Base-by-base conservation (phyloP, 306 rosid species). In the Cucurbita argyrosperma region DNA sequence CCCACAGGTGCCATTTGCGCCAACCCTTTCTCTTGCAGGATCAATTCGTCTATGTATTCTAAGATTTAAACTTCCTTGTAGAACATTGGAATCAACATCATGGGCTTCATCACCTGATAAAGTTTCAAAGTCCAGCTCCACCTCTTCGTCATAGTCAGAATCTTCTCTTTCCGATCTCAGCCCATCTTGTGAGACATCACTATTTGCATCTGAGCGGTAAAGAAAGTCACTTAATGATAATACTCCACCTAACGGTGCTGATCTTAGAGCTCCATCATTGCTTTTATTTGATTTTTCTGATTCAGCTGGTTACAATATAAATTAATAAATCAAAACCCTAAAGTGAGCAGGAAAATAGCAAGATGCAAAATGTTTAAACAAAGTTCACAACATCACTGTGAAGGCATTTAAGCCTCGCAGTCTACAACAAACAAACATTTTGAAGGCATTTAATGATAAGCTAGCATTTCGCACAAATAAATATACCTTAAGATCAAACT, bases 71-170 rank as follows among this genome's bases (percentile, higher is more conserved):
- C 97, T 90, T 83, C 97, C 92, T 71, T 86, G 96, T 78, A 86
- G 83, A 88, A 88, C 63, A 76, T 89, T 89, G 75, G 96, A 81
- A 56, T 91, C 99, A 51, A 70, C 77, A 75, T 89, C 97, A 75
- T 77, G 92, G 43, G 75, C 91, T 80, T 94, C 99, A 39, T 94
- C 97, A 78, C 89, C 96, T 19, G 92, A 94, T 35, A 91, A 91
- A 38, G 99, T 89, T 80, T 94, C 96, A 75, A 94, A 87, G 84
- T 89, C 97, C 83, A 91, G 77, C 76, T 94, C 99, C 80, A 94
- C 71, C 78, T 89, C 97, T 80, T 91, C 99, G 19, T 91, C 98
- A 40, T 87, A 87, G 81, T 94, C 99, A 76, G 99, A 91, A 81
- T 91, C 95, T 82, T 89, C 97, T 80, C 96, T 87, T 37, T 94